A percentile compares a stretch with the other conserved stretches of the same genome.
Evolutionary conservation across 192 early-diverging fungal species (phyloP).

Genomic region (Coemansia sp.): DNA sequence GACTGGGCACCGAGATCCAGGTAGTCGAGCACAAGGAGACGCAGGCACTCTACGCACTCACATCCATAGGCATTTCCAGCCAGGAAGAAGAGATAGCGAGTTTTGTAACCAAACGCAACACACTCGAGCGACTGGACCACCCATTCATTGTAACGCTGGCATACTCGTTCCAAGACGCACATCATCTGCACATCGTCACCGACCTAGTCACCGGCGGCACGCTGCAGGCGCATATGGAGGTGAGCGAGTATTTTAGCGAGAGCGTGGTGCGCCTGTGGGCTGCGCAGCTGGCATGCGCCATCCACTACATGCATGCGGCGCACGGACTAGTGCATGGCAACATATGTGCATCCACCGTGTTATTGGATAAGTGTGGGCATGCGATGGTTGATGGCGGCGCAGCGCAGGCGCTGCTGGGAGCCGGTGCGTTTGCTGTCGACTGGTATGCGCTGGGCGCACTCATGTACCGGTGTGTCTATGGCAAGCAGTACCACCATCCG

Average conservation of each 20-base stretch:
- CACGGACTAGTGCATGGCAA: constrained; percentile 85
- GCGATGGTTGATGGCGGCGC: constrained; percentile 83
- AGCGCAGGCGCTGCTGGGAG: constrained; percentile 76
- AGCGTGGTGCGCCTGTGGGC: constrained; percentile 77
- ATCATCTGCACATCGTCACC: constrained; percentile 84
- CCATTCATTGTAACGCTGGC: constrained; percentile 79
- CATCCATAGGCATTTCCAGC: constrained; percentile 63
- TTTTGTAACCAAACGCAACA: constrained; percentile 73
- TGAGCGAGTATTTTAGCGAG: constrained; percentile 58
- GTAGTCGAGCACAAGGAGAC: constrained; percentile 83
- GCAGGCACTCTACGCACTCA: constrained; percentile 80
- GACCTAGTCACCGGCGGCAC: constrained; percentile 93
- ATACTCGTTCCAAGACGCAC: constrained; percentile 93
- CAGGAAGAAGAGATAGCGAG: constrained; percentile 58
- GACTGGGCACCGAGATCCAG: constrained; percentile 87
- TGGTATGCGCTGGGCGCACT: constrained; percentile 92
- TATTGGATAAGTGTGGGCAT: constrained; percentile 74
- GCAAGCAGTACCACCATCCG: constrained; percentile 60
- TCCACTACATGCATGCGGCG: constrained; percentile 75
- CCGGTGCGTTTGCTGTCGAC: constrained; percentile 75
- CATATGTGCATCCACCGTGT: constrained; percentile 83
- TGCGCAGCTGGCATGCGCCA: constrained; percentile 80
- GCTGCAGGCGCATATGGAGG: constrained; percentile 66
- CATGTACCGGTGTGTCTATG: constrained; percentile 84
- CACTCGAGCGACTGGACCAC: constrained; percentile 81